Conservation (phyloP, 1,139 yeast genomes). For the Geotrichum histeridarum region DNA sequence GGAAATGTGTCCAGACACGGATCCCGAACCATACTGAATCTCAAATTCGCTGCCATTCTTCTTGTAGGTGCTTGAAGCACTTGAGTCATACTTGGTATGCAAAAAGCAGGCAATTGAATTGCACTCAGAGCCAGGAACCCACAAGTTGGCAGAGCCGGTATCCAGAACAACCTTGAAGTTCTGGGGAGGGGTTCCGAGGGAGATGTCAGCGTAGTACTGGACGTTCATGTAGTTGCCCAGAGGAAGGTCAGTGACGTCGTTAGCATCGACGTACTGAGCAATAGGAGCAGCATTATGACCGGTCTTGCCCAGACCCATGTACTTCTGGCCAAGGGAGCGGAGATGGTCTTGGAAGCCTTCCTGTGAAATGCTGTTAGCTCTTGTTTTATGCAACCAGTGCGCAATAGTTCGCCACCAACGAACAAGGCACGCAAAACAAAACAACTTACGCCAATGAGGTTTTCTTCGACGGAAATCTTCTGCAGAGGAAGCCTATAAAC, state of each 20-base stretch:
- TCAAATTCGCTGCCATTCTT: slow-evolving; percentile 80
- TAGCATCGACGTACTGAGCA: slow-evolving; percentile 34
- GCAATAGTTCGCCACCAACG: background rate
- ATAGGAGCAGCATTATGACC: slow-evolving; percentile 19
- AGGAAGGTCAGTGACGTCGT: slow-evolving; percentile 62
- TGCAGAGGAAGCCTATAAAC: slow-evolving; percentile 48
- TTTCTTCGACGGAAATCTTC: slow-evolving; percentile 59
- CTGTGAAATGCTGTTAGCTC: slow-evolving; percentile 17
- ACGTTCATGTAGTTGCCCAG: slow-evolving; percentile 90
- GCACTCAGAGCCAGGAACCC: slow-evolving; percentile 92
- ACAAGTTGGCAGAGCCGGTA: slow-evolving; percentile 92
- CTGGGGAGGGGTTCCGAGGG: slow-evolving; percentile 90
- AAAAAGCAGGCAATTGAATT: slow-evolving; percentile 90
- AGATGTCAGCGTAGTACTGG: slow-evolving; percentile 87
- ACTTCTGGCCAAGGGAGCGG: slow-evolving; percentile 66
- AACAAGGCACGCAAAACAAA: background rate
- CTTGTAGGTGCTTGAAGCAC: slow-evolving; percentile 70
- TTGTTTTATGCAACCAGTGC: background rate
- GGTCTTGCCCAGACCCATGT: slow-evolving; percentile 52
- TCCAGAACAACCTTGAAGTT: slow-evolving; percentile 71
- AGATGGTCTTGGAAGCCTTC: slow-evolving; percentile 56
- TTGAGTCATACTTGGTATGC: slow-evolving; percentile 85
- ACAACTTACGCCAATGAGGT: slow-evolving; percentile 48
- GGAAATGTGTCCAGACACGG: slow-evolving; percentile 86
- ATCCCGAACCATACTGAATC: slow-evolving; percentile 88